Base-by-base conservation (phyloP, 1,139 yeast species). In the Hansenula sp. region DNA sequence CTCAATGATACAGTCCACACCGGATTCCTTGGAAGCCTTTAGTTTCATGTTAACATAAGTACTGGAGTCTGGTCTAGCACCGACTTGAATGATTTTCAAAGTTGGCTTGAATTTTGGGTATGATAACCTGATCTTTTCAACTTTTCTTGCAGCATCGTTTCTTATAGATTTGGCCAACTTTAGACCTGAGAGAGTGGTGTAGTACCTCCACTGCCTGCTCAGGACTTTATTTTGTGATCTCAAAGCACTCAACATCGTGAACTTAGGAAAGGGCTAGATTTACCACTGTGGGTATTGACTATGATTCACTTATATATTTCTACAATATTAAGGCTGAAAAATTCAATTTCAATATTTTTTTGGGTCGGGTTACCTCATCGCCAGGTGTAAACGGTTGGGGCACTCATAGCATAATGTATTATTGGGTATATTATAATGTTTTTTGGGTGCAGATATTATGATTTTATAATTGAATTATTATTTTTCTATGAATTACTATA, bases 1-100 rank as follows among this genome's bases (percentile, higher is more conserved):
- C 48, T 80, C 63, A 43, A 82, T 69, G 21, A 68, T 65, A 42
- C 87, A 81, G 22, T 66, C 64, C 41, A 84, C 79, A 46, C 82
- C 82, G 37, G 87, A 79, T 32, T 81, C 80, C 32, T 72, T 65
- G 19, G 89, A 86, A 6, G 90, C 87, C 59, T 81, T 82, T 44
- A 82, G 64, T 58, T 84, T 84, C 69, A 85, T 79, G 44, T 80
- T 73, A 32, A 84, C 92, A 60, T 84, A 84, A 1, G 88, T 82
- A 1, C 86, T 73, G 1, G 92, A 82, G 55, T 84, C 94, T 8
- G 89, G 87, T 53, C 90, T 71, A 28, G 69, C 65, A 41, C 94
- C 94, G 34, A 84, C 86, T 61, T 84, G 94, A 44, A 84, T 68
- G 47, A 84, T 82, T 37, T 82, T 77, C 50, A 84, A 69, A 38